Conservation (phyloP, 148 eudicot species). For the Heliosperma pusillum region DNA sequence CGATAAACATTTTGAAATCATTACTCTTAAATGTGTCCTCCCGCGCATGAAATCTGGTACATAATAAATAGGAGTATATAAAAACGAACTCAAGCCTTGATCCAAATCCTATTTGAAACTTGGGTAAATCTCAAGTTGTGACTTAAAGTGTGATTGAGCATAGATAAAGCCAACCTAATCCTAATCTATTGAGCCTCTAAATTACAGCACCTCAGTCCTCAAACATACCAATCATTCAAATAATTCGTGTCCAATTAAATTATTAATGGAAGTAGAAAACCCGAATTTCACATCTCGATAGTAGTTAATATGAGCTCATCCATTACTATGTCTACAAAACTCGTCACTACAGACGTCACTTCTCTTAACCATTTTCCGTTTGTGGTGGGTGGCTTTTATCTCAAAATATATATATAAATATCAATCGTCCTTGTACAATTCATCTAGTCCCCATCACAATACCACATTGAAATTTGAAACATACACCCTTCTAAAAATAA, state of each 20-base stretch:
- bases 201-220: neutral
- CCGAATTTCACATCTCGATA: neutral
- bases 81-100: no score
- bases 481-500: neutral
- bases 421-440: no score
- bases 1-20: no score
- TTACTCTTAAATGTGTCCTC: no score
- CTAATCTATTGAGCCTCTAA: neutral
- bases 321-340: neutral
- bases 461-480: no score
- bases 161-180: no score
- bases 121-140: no score
- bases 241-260: neutral
- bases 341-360: constrained; percentile 30
- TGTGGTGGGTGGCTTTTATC: neutral
- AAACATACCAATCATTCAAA: neutral
- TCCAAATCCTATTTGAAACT: no score
- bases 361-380: neutral
- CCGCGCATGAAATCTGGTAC: no score
- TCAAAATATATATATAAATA: neutral
- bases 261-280: neutral
- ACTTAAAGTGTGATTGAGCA: no score
- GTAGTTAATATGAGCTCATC: no score
- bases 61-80: no score
- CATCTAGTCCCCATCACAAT: neutral